Base-by-base conservation (phyloP, 352 stramenopile species). In the Phytophthora sp. region DNA sequence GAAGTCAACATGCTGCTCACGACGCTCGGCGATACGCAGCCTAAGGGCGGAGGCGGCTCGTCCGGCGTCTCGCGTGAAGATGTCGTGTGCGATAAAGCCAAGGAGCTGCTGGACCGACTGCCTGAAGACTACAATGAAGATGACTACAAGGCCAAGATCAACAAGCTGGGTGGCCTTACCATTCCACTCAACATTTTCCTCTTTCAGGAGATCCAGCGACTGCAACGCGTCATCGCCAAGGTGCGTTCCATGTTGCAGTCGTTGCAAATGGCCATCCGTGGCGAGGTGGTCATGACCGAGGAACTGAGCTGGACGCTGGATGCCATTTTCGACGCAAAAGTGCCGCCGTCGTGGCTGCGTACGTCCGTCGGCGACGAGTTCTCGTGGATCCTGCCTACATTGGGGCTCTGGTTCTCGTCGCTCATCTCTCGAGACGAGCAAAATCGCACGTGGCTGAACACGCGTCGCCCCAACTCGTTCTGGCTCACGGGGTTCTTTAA, bases 401-500 rank as follows among this genome's bases (percentile, higher is more conserved):
- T 99, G 13, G 96, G 96, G 2, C 85, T 98, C 20, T 99, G 97
- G 97, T 99, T 99, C 70, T 96, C 95, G 47, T 98, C 92, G 42
- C 79, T 99, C 7, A 84, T 98, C 29, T 96, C 89, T 21, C 86
- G 97, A 49, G 94, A 99, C 75, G 92, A 98, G 61, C 97, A 99
- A 82, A 96, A 97, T 42, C 85, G 95, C 30, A 94, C 69, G 39
- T 99, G 97, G 97, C 89, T 99, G 21, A 98, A 98, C 62, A 96
- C 81, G 16, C 92, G 95, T 9, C 81, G 94, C 0, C 97, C 97
- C 4, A 97, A 97, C 63, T 97, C 88, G 53, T 99, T 98, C 73
- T 99, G 96, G 96, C 77, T 99, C 47, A 98, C 96, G 21, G 96
- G 96, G 6, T 99, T 99, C 74, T 99, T 99, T 79, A 99, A 99